Base-by-base conservation (phyloP, 106 monocot genomes). In the Ottelia alismoides region DNA sequence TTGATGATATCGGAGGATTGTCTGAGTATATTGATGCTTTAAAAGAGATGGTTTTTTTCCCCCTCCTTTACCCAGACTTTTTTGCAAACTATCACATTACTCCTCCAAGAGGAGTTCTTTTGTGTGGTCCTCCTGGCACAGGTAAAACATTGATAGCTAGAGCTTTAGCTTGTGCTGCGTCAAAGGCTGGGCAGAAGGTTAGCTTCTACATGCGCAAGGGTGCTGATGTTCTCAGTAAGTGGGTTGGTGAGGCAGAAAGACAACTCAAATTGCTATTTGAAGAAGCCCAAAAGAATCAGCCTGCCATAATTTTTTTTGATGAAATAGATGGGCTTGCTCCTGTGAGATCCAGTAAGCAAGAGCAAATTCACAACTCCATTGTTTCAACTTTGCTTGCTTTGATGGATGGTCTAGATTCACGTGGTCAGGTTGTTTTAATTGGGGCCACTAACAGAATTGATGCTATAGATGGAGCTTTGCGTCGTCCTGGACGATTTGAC, bases 261-360 rank as follows among this genome's bases (percentile, higher is more conserved):
- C 94, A 96, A 22, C 58, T 96, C 25, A 96, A 88, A 63, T 54
- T 96, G 50, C 75, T 96, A 20, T 96, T 96, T 78, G 84, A 96
- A 75, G 94, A 88, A 79, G 94, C 94, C 27, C 88, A 96, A 56
- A 81, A 64, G 49, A 88, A 88, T 67, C 94, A 96, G 61, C 94
- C 94, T 47, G 88, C 94, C 25, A 96, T 96, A 47, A 96, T 96
- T 20, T 96, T 96, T 59, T 96, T 96, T 56, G 94, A 96, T 70
- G 94, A 96, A 70, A 96, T 96, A 57, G 94, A 96, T 82, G 94
- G 94, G 16, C 76, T 96, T 70, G 94, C 94, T 66, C 94, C 94
- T 57, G 88, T 88, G 50, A 85, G 94, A 61, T 88, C 88, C 49
- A 88, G 88, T 72, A 88, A 96, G 61, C 94, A 96, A 69, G 94